phyloP scores from a whole-genome alignment of 208 protist genomes.

The Borovskyia barvae region DNA sequence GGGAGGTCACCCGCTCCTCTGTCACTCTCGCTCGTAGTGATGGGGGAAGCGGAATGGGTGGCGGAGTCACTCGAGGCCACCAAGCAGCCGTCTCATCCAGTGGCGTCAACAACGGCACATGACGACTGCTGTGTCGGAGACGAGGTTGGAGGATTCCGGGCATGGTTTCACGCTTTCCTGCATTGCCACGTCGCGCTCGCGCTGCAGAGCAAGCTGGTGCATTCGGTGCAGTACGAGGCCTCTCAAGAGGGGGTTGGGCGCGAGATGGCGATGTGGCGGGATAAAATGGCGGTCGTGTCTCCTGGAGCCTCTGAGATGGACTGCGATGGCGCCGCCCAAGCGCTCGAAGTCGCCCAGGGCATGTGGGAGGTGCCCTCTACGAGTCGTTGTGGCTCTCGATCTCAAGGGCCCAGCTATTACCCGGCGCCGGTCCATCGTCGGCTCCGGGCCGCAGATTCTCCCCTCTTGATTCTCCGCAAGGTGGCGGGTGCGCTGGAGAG shows the following conservation, averaged over 20 bases:
- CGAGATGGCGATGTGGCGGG: constrained; percentile 19
- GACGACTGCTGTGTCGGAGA: background rate
- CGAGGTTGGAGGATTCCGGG: constrained; percentile 1
- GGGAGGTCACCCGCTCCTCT: too few relatives aligned
- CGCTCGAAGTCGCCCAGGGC: background rate
- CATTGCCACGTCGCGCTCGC: background rate
- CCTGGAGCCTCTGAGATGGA: background rate
- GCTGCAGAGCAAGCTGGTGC: background rate
- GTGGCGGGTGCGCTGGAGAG: too few relatives aligned
- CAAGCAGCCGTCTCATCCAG: too few relatives aligned
- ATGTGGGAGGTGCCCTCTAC: too few relatives aligned
- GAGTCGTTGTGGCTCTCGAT: background rate
- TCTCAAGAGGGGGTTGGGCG: constrained; percentile 19
- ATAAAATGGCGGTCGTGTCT: background rate
- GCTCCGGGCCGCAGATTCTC: too few relatives aligned
- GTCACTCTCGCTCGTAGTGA: background rate
- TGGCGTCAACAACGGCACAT: background rate
- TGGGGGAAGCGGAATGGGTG: background rate
- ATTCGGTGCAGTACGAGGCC: constrained; percentile 6
- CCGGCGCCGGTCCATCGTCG: background rate
- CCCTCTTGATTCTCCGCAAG: too few relatives aligned
- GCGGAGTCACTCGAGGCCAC: too few relatives aligned
- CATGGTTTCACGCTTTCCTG: constrained; percentile 14
- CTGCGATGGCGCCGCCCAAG: background rate
- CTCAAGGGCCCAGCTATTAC: background rate